Percentiles rank a stretch among this genome's conserved stretches.
Conservation (phyloP, 495 filamentous ascomycete species). For the Aspergillus kassunensis region DNA sequence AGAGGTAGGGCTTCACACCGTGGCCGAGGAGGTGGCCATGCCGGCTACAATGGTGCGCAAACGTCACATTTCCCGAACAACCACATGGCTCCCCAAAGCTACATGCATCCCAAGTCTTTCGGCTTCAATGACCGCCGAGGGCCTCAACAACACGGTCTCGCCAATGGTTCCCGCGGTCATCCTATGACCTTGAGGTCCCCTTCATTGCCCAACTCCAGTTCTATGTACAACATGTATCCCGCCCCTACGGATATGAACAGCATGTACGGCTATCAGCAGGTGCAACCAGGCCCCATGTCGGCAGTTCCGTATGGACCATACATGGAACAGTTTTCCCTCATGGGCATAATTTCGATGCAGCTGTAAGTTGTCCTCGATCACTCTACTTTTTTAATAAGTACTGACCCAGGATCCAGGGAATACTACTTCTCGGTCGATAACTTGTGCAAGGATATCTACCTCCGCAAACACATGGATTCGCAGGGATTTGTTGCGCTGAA, state of each 20-base stretch:
- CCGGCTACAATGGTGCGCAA: constrained; percentile 35
- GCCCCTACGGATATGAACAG: constrained; percentile 38
- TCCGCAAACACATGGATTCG: constrained; percentile 88
- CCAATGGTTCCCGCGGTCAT: constrained; percentile 36
- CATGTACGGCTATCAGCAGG: constrained; percentile 48
- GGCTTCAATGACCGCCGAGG: constrained; percentile 42
- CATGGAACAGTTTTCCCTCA: constrained; percentile 51
- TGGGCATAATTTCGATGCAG: constrained; percentile 62
- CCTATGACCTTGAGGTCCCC: constrained; percentile 47
- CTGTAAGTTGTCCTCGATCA: constrained; percentile 43
- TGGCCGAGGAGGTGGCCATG: constrained; percentile 48
- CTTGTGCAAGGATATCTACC: constrained; percentile 87
- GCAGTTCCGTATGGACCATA: constrained; percentile 29
- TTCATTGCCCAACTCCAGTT: constrained; percentile 40
- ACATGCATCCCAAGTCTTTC: constrained; percentile 35
- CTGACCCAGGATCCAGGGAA: constrained; percentile 46
- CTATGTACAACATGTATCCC: constrained; percentile 37
- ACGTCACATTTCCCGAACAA: constrained; percentile 47
- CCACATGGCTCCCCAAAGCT: constrained; percentile 39
- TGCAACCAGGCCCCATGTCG: constrained; percentile 56
- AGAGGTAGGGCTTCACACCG: constrained; percentile 54
- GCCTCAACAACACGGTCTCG: constrained; percentile 30
- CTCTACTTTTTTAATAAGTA: background rate
- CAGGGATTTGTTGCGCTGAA: constrained; percentile 83
- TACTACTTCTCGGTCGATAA: constrained; percentile 98